Evolutionary conservation across 345 rosid species (phyloP), one percentile per base, ranked within the genome.

Genomic region (Corchorus olitorius): DNA sequence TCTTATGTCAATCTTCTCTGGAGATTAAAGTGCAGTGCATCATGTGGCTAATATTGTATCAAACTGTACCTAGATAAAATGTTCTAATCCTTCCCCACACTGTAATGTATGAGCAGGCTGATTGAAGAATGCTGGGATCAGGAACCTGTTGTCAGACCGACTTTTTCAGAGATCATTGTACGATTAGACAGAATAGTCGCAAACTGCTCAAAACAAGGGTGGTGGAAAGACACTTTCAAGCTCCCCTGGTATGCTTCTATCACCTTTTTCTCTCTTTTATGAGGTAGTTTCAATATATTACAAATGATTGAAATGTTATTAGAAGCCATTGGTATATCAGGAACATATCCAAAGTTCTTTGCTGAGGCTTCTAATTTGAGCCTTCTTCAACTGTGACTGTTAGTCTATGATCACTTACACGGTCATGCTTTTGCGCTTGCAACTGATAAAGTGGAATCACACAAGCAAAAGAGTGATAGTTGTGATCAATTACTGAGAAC

Each of bases 151-250:
- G 64, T 78, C 14, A 88, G 99, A 77, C 99, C 99, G 41, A 84
- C 82, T 12, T 96, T 93, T 77, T 85, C 93, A 3, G 94, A 96
- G 82, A 91, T 93, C 78, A 92, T 96, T 19, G 88, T 90, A 39
- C 91, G 98, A 45, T 82, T 96, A 82, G 90, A 91, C 78, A 92
- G 63, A 77, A 87, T 96, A 75, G 88, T 87, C 65, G 79, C 82
- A 67, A 87, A 85, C 69, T 85, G 98, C 81, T 90, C 98, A 62
- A 93, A 87, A 80, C 98, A 90, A 5, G 97, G 94, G 61, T 85
- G 94, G 99, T 96, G 97, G 99, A 96, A 92, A 81, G 98, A 96
- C 70, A 84, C 98, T 33, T 93, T 96, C 80, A 96, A 90, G 90
- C 92, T 96, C 83, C 97, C 94, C 43, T 93, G 99, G 99, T 96